These are phyloP conservation scores for Venturiaceae sp. DNA, from an alignment of 2,329 filamentous ascomycete genomes.

Conservation along the genomic window DNA sequence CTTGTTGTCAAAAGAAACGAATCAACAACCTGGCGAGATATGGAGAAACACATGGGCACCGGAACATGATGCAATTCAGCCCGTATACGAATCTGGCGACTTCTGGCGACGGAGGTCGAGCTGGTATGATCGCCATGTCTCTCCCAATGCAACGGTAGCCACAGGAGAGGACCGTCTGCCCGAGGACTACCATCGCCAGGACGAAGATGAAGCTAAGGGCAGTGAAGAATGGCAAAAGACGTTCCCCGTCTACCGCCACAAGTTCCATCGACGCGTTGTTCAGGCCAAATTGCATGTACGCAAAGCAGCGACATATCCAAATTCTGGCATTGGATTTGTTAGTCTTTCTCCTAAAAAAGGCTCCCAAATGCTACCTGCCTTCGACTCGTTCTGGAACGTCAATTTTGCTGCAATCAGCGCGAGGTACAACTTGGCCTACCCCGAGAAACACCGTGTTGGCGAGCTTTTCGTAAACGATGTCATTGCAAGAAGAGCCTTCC, in stretches of 20 bases:
- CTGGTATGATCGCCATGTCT: not conserved
- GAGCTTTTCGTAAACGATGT: constrained; percentile 11
- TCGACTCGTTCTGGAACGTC: not conserved
- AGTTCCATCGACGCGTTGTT: constrained; percentile 5
- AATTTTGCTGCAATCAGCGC: constrained; percentile 1
- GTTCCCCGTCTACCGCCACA: not conserved
- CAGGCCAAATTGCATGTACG: constrained; percentile 5
- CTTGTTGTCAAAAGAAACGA: too few species aligned
- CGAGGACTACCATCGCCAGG: not conserved
- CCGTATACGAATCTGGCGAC: not conserved
- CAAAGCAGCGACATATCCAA: constrained; percentile 3
- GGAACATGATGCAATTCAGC: constrained; percentile 10
- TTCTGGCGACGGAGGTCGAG: not conserved
- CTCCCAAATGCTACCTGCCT: not conserved
- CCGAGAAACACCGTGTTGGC: constrained; percentile 10
- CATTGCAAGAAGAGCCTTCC: constrained; percentile 2
- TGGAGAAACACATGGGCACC: constrained; percentile 11
- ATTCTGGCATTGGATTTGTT: not conserved
- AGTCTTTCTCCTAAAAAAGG: not conserved
- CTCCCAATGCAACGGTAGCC: not conserved
- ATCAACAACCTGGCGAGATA: not conserved
- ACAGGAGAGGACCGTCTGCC: not conserved
- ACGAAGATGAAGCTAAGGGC: too few species aligned
- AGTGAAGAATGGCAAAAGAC: not conserved
- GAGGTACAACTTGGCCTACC: not conserved